phyloP scores from a whole-genome alignment of 495 filamentous ascomycete genomes.

The Penicillium macrosclerotiorum region DNA sequence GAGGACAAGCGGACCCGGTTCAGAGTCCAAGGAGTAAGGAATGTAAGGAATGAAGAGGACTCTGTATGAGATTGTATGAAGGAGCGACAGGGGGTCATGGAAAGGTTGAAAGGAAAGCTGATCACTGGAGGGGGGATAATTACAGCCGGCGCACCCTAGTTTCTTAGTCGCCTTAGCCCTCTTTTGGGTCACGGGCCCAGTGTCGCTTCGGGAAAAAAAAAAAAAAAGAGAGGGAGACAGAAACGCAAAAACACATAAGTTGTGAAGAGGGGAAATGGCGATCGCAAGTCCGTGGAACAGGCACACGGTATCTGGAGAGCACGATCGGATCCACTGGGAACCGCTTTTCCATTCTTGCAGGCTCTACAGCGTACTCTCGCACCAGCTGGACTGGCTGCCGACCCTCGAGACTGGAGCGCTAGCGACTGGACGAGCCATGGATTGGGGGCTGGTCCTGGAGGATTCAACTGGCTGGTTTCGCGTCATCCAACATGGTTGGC shows the following conservation, averaged over 20 bases:
- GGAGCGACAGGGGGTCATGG: conserved; percentile 5
- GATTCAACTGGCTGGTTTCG: too few relatives aligned
- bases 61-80: conserved; percentile 1
- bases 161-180: too few relatives aligned
- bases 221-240: conserved; percentile 10
- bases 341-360: too few relatives aligned
- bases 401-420: conserved; percentile 5
- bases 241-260: conserved; percentile 9
- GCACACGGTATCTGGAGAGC: conserved; percentile 15
- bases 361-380: too few relatives aligned
- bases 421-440: conserved; percentile 11
- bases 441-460: conserved; percentile 4
- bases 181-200: too few relatives aligned
- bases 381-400: too few relatives aligned
- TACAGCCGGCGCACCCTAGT: conserved; percentile 4
- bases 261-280: conserved; percentile 5
- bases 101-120: not conserved
- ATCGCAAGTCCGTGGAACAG: conserved; percentile 21
- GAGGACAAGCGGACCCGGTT: too few relatives aligned
- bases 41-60: not conserved
- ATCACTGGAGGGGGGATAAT: not conserved
- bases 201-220: conserved; percentile 6
- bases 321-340: conserved; percentile 9
- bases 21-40: conserved; percentile 2
- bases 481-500: too few relatives aligned